Conservation (phyloP, 2,329 filamentous ascomycete genomes). For the Ilyonectria destructans region DNA sequence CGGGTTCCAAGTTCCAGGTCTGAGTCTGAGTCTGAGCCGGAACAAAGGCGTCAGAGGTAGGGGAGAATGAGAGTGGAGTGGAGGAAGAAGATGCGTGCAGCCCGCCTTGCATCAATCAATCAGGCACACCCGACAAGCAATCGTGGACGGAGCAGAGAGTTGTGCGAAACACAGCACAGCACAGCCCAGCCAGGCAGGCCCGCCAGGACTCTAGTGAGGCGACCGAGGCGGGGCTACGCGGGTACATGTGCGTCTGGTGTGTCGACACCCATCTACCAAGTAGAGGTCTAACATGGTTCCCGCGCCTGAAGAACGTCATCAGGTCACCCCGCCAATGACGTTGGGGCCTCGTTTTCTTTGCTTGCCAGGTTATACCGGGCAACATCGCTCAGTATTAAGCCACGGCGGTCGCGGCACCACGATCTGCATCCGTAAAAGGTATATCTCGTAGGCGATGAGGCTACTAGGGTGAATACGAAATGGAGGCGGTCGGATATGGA, state of each 20-base stretch:
- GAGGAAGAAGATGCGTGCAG: constrained; percentile 29
- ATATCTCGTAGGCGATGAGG: constrained; percentile 1
- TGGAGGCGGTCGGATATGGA: neutral
- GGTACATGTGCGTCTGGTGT: neutral
- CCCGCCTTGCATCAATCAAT: constrained; percentile 35
- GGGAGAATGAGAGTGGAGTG: constrained; percentile 19
- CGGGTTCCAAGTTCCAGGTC: constrained; percentile 16
- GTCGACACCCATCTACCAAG: neutral
- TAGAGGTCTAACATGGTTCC: constrained; percentile 12
- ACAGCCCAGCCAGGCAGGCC: constrained; percentile 1
- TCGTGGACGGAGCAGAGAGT: constrained; percentile 2
- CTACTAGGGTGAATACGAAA: neutral
- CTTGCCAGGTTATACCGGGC: neutral
- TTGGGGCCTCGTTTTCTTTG: constrained; percentile 37
- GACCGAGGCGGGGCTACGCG: constrained; percentile 1
- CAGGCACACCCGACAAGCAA: constrained; percentile 24
- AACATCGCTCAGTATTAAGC: neutral
- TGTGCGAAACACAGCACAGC: constrained; percentile 10
- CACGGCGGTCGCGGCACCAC: neutral
- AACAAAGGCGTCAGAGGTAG: constrained; percentile 23
- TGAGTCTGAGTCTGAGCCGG: constrained; percentile 12
- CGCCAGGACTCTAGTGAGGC: constrained; percentile 22
- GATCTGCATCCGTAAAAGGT: neutral
- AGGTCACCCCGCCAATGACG: constrained; percentile 53
- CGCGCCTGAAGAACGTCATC: constrained; percentile 32